Conservation (phyloP, 2,329 filamentous ascomycete genomes). For the Penicillium decumbens region DNA sequence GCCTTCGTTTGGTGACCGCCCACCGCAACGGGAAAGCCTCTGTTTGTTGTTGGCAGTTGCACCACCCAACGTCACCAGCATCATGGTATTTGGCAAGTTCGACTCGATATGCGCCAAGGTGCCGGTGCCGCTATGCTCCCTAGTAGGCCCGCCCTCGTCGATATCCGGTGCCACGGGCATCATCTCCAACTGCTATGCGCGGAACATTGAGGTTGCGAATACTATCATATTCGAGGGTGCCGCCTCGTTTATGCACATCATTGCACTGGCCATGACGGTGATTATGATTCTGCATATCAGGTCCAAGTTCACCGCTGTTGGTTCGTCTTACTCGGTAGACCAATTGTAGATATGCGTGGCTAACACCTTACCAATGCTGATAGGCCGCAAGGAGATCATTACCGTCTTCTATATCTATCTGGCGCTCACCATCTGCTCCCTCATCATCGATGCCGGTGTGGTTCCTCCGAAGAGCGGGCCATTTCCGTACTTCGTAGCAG, state of each 20-base stretch:
- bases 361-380: constrained; percentile 7
- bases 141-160: constrained; percentile 63
- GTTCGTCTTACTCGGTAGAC: constrained; percentile 48
- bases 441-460: constrained; percentile 88
- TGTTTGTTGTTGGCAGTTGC: constrained; percentile 13
- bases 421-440: constrained; percentile 78
- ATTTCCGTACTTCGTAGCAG: constrained; percentile 87
- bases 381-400: constrained; percentile 66
- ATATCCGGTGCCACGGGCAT: constrained; percentile 72
- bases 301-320: constrained; percentile 96
- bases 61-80: constrained; percentile 28
- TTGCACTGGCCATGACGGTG: constrained; percentile 84
- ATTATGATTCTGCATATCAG: constrained; percentile 97
- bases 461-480: constrained; percentile 73
- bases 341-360: constrained; percentile 1
- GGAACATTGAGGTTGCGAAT: constrained; percentile 93
- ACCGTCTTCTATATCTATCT: constrained; percentile 98
- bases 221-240: constrained; percentile 97
- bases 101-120: constrained; percentile 77
- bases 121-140: constrained; percentile 78
- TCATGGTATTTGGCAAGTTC: constrained; percentile 90
- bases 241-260: constrained; percentile 85
- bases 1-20: constrained; percentile 21
- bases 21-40: constrained; percentile 20
- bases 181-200: constrained; percentile 84